A percentile compares a stretch with the other conserved stretches of the same genome.
Evolutionary conservation across 331 rosid genomes (phyloP).

Genomic region (Acacia pycnantha): DNA sequence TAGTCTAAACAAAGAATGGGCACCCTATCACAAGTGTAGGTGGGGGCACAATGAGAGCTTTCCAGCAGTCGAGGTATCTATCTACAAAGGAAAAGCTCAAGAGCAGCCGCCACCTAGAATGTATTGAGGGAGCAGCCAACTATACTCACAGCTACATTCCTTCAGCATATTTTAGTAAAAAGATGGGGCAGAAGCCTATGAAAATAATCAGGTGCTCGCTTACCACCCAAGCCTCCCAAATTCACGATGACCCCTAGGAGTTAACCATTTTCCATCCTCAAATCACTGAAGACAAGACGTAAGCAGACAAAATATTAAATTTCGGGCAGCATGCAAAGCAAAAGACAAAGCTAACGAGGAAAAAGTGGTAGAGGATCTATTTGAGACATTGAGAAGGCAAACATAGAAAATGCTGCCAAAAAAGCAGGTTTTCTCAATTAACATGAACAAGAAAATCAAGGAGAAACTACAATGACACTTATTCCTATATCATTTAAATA

Average conservation of each 20-base stretch:
- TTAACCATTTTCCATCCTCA: slow-evolving; percentile 25
- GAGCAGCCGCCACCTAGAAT: slow-evolving; percentile 41
- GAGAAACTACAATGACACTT: background rate
- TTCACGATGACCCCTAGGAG: slow-evolving; percentile 34
- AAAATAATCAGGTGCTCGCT: slow-evolving; percentile 48
- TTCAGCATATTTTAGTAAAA: slow-evolving; percentile 37
- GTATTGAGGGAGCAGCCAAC: slow-evolving; percentile 36
- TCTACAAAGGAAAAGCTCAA: slow-evolving; percentile 41
- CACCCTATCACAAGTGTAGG: slow-evolving; percentile 35
- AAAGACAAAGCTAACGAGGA: background rate
- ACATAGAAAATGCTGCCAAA: background rate
- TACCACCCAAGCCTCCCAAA: slow-evolving; percentile 46
- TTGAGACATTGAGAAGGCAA: background rate
- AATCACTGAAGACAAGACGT: slow-evolving; percentile 34
- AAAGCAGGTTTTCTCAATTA: background rate
- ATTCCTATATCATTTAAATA: slow-evolving; percentile 17
- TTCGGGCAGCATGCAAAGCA: background rate
- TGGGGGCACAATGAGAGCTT: slow-evolving; percentile 36
- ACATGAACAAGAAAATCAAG: background rate
- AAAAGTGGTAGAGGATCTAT: background rate
- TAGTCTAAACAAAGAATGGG: slow-evolving; percentile 34
- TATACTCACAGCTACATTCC: slow-evolving; percentile 31
- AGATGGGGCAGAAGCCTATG: slow-evolving; percentile 30
- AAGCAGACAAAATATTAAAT: slow-evolving; percentile 6
- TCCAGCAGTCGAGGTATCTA: slow-evolving; percentile 41